phyloP scores from a whole-genome alignment of 768 basidiomycete species.

The Leccinum sublutescens region DNA sequence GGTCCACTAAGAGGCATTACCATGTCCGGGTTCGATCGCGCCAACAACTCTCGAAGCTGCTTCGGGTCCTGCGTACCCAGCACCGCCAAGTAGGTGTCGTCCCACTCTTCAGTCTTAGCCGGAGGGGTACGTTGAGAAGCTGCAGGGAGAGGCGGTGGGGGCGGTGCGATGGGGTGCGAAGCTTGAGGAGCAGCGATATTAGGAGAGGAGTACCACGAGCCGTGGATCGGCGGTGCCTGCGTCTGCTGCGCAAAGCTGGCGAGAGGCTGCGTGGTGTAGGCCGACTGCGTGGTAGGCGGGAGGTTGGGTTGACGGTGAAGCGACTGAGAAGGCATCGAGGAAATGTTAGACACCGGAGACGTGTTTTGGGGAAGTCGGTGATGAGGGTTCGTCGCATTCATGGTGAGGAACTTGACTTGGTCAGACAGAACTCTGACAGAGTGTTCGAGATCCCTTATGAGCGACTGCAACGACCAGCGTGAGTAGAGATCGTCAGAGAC shows the following conservation, averaged over 20 bases:
- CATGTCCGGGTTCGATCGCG: conserved; percentile 72
- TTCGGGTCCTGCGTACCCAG: conserved; percentile 70
- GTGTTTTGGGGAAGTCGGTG: conserved; percentile 36
- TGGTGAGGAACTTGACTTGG: conserved; percentile 75
- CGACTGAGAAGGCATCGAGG: conserved; percentile 36
- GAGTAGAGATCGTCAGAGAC: conserved; percentile 9
- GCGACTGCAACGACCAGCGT: conserved; percentile 40
- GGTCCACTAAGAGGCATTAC: conserved; percentile 73
- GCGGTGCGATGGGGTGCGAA: conserved; percentile 73
- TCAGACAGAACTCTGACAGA: conserved; percentile 72
- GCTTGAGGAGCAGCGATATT: conserved; percentile 78
- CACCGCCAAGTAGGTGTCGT: conserved; percentile 76
- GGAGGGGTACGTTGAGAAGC: conserved; percentile 52
- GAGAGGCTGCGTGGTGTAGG: conserved; percentile 34
- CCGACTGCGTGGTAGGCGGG: conserved; percentile 37
- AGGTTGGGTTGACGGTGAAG: conserved; percentile 36
- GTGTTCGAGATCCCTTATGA: conserved; percentile 80
- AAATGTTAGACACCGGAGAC: conserved; percentile 34
- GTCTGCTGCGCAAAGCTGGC: conserved; percentile 31
- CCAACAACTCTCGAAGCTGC: conserved; percentile 72
- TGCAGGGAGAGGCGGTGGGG: conserved; percentile 42
- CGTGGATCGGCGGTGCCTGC: conserved; percentile 31
- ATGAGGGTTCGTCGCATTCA: conserved; percentile 45
- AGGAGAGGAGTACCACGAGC: conserved; percentile 56
- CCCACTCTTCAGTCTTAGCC: conserved; percentile 74